Evolutionary conservation across 345 rosid genomes (phyloP), one percentile per base, ranked within the genome.

Genomic region (Aquilaria malaccensis): DNA sequence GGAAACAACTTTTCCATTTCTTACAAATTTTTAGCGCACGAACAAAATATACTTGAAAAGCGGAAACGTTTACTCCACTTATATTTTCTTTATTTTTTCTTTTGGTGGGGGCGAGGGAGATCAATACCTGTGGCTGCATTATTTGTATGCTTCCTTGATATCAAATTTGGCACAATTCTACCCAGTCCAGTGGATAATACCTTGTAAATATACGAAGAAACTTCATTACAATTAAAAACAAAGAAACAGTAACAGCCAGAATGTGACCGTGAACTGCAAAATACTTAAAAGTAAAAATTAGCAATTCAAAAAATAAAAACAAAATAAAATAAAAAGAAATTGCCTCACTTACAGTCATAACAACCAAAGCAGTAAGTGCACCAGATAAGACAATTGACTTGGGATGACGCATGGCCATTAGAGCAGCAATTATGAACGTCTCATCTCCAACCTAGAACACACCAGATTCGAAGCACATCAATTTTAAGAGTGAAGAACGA

Each of bases 391-490:
- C 99, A 43, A 66, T 95, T 33, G 99, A 83, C 74, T 88, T 95
- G 7, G 99, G 99, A 59, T 95, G 97, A 37, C 99, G 93, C 99
- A 95, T 95, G 13, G 99, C 99, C 99, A 95, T 91, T 58, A 95
- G 83, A 52, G 99, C 99, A 45, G 99, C 99, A 77, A 95, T 95
- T 56, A 95, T 95, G 71, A 95, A 95, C 5, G 99, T 95, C 64
- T 95, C 99, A 79, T 95, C 99, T 50, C 99, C 99, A 75, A 91
- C 85, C 99, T 90, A 64, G 43, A 63, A 64, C 14, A 72, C 37
- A 72, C n/a, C 22, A 11, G 46, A 59, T 33, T 53, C 37, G 45
- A 0, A 53, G 32, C 7, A 41, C 10, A 62, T 15, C 41, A 41
- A 31, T 43, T 37, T 45, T 6, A 11, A 33, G 54, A 52, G 37